Evolutionary conservation across 2,329 filamentous ascomycete genomes (phyloP), one percentile per base, ranked within the genome.

Genomic region (Fusarium tupiense): DNA sequence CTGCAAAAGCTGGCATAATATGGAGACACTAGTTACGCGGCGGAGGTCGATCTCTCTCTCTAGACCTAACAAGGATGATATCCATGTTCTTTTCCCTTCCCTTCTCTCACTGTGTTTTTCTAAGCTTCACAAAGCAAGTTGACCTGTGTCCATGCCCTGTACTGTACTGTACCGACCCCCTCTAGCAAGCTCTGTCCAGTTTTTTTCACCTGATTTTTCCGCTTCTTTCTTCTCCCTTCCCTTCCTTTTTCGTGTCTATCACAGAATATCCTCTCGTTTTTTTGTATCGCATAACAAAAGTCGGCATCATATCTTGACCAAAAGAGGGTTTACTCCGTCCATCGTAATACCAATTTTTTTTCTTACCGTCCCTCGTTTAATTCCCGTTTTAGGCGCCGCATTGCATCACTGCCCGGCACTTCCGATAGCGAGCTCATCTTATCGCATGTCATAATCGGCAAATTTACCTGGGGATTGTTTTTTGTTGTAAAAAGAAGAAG

Each of bases 11-110:
- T 40, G 52, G 47, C 49, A 53, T 61, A 53, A 60, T 56, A 67
- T 74, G 72, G 72, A 56, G 72, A 65, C 54, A 35, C 52, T 69
- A 64, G 72, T 69, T 74, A 65, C 62, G 59, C 63, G 67, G n/a
- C 61, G 67, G 50, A 53, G 74, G 52, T 56, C 52, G 52, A 56
- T 56, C 52, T 72, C 67, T 60, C 56, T 61, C 67, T 60, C 56
- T 61, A 11, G 40, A 50, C 69, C 50, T 22, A 73, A 61, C 63
- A 40, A 69, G 59, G 71, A 29, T 46, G 19, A 22, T 22, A 73
- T 73, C 49, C 44, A 44, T 37, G 43, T 53, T 64, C 62, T 38
- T 40, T 59, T 53, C 19, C 6, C 17, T 67, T 60, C 24, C 37
- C 38, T 33, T 41, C 43, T 68, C 52, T 53, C 35, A 62, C 57